Conservation (phyloP, 345 rosid species). For the Corchorus olitorius region DNA sequence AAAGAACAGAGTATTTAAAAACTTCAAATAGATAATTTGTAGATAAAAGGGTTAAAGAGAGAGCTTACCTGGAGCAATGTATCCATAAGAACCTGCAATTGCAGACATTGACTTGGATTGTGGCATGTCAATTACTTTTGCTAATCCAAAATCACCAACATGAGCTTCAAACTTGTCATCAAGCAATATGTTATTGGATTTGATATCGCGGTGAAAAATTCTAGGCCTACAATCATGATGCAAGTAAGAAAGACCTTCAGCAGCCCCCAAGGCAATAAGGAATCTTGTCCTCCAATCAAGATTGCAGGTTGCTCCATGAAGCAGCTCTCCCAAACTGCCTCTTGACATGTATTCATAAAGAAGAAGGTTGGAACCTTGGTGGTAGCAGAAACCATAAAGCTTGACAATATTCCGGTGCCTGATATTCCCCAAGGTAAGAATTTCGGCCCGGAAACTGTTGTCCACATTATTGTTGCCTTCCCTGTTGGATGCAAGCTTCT, state of each 20-base stretch:
- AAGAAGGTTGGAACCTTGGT: slow-evolving; percentile 89
- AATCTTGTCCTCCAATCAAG: slow-evolving; percentile 82
- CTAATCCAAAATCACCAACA: slow-evolving; percentile 92
- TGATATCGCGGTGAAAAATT: slow-evolving; percentile 90
- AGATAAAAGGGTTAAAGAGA: slow-evolving; percentile 11
- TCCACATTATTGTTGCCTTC: slow-evolving; percentile 70
- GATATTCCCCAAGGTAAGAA: slow-evolving; percentile 75
- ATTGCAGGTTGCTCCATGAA: slow-evolving; percentile 52
- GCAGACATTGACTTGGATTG: slow-evolving; percentile 92
- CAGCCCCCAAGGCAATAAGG: slow-evolving; percentile 82
- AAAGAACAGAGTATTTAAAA: not conserved
- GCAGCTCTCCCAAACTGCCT: slow-evolving; percentile 78
- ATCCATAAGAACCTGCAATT: slow-evolving; percentile 95
- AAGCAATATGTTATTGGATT: slow-evolving; percentile 79
- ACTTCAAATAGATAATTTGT: not conserved
- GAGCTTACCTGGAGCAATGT: slow-evolving; percentile 82
- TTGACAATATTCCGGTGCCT: slow-evolving; percentile 89
- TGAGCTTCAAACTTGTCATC: slow-evolving; percentile 84
- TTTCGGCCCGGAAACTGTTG: slow-evolving; percentile 85
- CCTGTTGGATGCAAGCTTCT: slow-evolving; percentile 76
- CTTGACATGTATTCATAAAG: slow-evolving; percentile 68
- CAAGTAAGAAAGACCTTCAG: slow-evolving; percentile 77
- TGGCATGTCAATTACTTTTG: slow-evolving; percentile 90
- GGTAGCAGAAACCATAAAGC: slow-evolving; percentile 82
- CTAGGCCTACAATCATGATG: slow-evolving; percentile 91